Evolutionary conservation across 2,329 filamentous ascomycete species (phyloP), one percentile per base, ranked within the genome.

Genomic region (Claviceps quebecensis): DNA sequence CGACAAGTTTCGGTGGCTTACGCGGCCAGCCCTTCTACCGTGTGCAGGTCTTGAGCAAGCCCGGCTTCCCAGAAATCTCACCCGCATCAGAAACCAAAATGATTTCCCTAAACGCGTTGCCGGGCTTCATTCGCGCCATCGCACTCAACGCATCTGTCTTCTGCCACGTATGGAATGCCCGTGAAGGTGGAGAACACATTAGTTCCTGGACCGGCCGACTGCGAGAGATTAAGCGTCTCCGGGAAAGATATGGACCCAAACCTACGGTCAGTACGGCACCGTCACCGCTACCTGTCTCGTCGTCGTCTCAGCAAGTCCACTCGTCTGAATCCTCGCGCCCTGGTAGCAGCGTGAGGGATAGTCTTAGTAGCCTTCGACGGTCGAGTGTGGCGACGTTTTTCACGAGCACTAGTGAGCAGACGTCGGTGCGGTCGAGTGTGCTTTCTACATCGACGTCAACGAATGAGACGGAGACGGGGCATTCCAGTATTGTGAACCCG

Each of bases 81-180:
- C 87, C 91, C 0, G 89, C 90, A 0, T 85, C 87, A 0, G 86
- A 91, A 56, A 84, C 86, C 8, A 97, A 97, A 66, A 85, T 97
- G 59, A 78, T 98, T 53, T 90, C 85, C 16, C 78, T 91, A 36
- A 83, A 81, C 58, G 87, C 87, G 13, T 74, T 98, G 8, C 86
- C 90, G 0, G 78, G 82, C 9, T 94, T 96, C 63, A 86, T 96
- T 50, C 83, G 93, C 39, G 81, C 95, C 46, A 73, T 97, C 17
- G 88, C 91, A 1, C 78, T 98, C 55, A 97, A 96, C 62, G 90
- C 93, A 0, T 94, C 87, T 14, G 87, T 97, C 8, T 96, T 97
- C 65, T 88, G 86, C 2, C 78, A 85, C 45, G 90, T 96, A n/a
- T 96, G 91, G 88, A 79, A 80, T 46, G 82, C 80, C 60, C 77